A percentile compares a stretch with the other conserved stretches of the same genome.
Conservation (phyloP, 2,329 filamentous ascomycete genomes). For the Clonostachys rosea region DNA sequence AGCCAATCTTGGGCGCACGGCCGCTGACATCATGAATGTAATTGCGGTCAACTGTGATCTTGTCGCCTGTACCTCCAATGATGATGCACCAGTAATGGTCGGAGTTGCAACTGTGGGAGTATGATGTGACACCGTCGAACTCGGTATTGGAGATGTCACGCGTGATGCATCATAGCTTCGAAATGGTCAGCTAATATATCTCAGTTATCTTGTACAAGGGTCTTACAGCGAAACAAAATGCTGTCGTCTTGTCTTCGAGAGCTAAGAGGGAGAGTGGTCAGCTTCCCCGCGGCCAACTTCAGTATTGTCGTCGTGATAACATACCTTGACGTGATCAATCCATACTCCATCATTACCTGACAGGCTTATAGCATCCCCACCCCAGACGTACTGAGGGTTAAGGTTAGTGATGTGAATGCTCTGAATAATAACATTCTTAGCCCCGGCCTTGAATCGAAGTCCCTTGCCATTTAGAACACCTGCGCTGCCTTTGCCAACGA, state of each 20-base stretch:
- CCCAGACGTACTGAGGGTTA: conserved; percentile 57
- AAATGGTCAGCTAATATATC: neutral
- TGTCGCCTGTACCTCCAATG: conserved; percentile 27
- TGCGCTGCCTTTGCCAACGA: conserved; percentile 42
- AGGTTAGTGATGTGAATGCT: conserved; percentile 51
- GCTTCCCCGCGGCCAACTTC: neutral
- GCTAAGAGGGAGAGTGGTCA: neutral
- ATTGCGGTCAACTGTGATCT: conserved; percentile 54
- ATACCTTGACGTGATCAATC: conserved; percentile 45
- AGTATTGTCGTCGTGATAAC: neutral
- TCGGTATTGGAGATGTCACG: conserved; percentile 41
- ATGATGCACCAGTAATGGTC: conserved; percentile 37
- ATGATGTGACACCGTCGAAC: conserved; percentile 34
- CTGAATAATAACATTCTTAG: conserved; percentile 55
- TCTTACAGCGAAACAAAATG: neutral
- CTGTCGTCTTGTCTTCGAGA: conserved; percentile 1
- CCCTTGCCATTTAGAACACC: conserved; percentile 56
- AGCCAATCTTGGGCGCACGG: conserved; percentile 51
- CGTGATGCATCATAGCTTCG: conserved; percentile 33
- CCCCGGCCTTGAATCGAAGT: conserved; percentile 39
- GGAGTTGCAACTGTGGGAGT: conserved; percentile 34
- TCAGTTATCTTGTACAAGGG: neutral
- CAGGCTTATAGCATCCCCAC: conserved; percentile 52
- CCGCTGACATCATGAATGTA: conserved; percentile 56
- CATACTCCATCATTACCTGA: conserved; percentile 38